Evolutionary conservation across 257 asterid species (phyloP), one percentile per base, ranked within the genome.

Genomic region (Nicotiana undulata): DNA sequence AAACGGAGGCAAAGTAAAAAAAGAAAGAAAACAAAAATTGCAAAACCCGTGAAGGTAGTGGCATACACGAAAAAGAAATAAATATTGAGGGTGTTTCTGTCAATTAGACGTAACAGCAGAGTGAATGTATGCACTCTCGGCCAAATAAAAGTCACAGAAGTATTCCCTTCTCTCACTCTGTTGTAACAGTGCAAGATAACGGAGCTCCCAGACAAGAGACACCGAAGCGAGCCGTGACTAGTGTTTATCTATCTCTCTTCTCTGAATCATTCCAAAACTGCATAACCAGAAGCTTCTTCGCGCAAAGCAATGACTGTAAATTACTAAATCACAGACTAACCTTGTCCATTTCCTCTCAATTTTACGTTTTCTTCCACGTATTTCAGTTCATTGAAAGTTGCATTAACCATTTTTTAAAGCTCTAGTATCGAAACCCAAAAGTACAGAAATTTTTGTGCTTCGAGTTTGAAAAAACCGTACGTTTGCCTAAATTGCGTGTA

Each of bases 161-260:
- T 59, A 32, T 32, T 40, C 75, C 40, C 3, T 9, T 58, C 28
- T 76, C 81, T 56, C 3, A 28, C 55, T 76, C 3, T 16, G 79
- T 74, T 29, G 49, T 40, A 32, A 46, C 81, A 26, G 51, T 60
- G 61, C 77, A 63, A 63, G 86, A 84, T 83, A 79, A 80, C 88
- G 76, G 84, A 66, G 66, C 76, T 24, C 20, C 86, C 83, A 82
- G 88, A 90, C 88, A 87, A 84, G n/a, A 37, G 22, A 55, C 86
- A 88, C 90, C 90, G 91, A 76, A 78, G 84, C 89, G 79, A 80
- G 56, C 24, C 67, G 86, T 65, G 59, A 20, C 40, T 63, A n/a
- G 59, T 59, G 59, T 64, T 44, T 22, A 22, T 70, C 77, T 70
- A 55, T 70, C 77, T 67, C 24, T 63, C 37, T 4, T 55, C 58